phyloP scores from a whole-genome alignment of 352 stramenopile genomes.

The Phytopythium cucurbitacearum region DNA sequence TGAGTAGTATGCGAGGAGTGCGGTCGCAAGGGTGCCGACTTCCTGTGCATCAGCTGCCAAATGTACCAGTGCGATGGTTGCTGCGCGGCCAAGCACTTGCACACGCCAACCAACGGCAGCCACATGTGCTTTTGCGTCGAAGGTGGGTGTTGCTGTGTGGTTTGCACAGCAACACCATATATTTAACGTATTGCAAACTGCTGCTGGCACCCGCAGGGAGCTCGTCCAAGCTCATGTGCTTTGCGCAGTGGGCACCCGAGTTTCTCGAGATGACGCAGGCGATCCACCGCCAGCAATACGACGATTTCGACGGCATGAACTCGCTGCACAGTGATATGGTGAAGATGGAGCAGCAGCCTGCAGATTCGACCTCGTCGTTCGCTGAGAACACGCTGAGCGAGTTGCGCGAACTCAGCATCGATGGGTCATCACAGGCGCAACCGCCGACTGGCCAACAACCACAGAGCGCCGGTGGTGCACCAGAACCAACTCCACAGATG shows the following conservation, averaged over 20 bases:
- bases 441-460: too few species aligned
- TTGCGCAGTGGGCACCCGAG: conserved; percentile 34
- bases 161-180: not conserved
- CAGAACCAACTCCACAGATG: too few species aligned
- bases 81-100: conserved; percentile 33
- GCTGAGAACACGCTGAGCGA: not conserved
- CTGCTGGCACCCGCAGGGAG: conserved; percentile 17
- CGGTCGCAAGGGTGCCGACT: conserved; percentile 30
- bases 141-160: conserved; percentile 20
- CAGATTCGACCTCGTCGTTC: not conserved
- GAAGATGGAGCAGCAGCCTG: not conserved
- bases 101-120: conserved; percentile 9
- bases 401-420: conserved; percentile 1
- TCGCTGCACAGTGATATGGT: not conserved
- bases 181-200: too few species aligned
- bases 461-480: too few species aligned
- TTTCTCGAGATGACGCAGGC: conserved; percentile 47
- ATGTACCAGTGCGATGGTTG: conserved; percentile 57
- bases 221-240: conserved; percentile 32
- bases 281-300: conserved; percentile 12
- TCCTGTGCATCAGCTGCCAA: conserved; percentile 52
- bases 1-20: conserved; percentile 51
- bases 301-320: too few species aligned
- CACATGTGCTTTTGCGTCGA: conserved; percentile 63
- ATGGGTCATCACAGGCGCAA: not conserved